These are phyloP conservation scores for Harrya chromipes DNA, from an alignment of 768 basidiomycete species.

Conservation along the genomic window DNA sequence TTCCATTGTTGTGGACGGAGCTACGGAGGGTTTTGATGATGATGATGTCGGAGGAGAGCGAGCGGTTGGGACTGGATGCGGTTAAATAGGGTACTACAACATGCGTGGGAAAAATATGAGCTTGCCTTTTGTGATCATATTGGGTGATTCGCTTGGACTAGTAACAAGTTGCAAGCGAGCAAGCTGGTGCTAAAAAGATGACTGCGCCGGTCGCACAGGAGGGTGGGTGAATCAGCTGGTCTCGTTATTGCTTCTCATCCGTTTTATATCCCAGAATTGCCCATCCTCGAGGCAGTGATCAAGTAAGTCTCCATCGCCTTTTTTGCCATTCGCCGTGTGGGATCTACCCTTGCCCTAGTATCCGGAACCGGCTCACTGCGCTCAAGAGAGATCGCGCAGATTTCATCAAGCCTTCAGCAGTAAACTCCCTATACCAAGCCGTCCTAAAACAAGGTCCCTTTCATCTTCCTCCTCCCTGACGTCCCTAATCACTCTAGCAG, in stretches of 20 bases:
- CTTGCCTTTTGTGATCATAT: conserved; percentile 36
- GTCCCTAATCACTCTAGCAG: conserved; percentile 35
- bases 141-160: conserved; percentile 4
- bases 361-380: conserved; percentile 91
- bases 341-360: conserved; percentile 47
- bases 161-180: neutral
- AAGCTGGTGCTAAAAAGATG: conserved; percentile 38
- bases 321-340: conserved; percentile 13
- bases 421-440: conserved; percentile 86
- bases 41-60: conserved; percentile 7
- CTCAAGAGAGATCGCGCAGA: conserved; percentile 91
- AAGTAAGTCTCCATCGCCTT: conserved; percentile 48
- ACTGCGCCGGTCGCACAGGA: conserved; percentile 74
- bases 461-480: conserved; percentile 12
- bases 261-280: conserved; percentile 61
- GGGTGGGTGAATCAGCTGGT: conserved; percentile 41
- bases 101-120: conserved; percentile 34
- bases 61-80: conserved; percentile 19
- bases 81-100: conserved; percentile 19
- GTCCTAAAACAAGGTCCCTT: conserved; percentile 86
- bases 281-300: conserved; percentile 92
- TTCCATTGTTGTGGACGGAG: conserved; percentile 36
- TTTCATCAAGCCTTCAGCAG: conserved; percentile 91
- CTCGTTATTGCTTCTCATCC: conserved; percentile 4
- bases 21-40: neutral